Base-by-base conservation (phyloP, 495 filamentous ascomycete species). In the Rhizodiscina lignyota region DNA sequence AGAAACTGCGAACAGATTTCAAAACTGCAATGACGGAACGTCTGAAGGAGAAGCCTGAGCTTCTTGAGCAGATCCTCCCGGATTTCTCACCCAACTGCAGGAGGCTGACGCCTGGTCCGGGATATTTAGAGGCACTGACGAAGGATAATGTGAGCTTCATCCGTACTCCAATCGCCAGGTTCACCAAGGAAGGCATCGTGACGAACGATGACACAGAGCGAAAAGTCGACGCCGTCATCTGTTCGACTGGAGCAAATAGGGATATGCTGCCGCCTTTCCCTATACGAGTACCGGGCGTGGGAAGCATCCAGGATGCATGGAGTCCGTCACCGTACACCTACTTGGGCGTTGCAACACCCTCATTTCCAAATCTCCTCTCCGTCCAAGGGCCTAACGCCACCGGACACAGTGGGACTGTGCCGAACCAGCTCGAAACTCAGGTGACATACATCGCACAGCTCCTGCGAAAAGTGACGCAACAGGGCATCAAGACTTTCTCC, bases 361-460 rank as follows among this genome's bases (percentile, higher is more conserved):
- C 43, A 5, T 41, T 53, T 23, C 50, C 50, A 18, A 53, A 53
- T 36, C 49, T 50, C 40, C 39, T 53, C 37, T 41, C 48, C 22
- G 48, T 53, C 39, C 36, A 43, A n/a, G 50, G 50, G 3, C 50
- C 50, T 13, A 68, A 68, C 34, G 50, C 59, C 6, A 54, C 58
- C 1, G 67, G 65, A 4, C 56, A 57, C 39, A 59, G 59, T 19
- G 65, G 66, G 4, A 71, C 63, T 4, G 57, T 71, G 0, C 66
- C 66, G 6, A 60, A 63, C 43, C 58, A 51, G 36, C 39, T 66
- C 34, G 70, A 76, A 62, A 70, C 64, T 22, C 63, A 71, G 38
- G 51, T 73, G 8, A 62, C 68, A 0, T 74, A 73, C 41, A 64
- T 69, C 42, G 68, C 71, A 27, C 74, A 77, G 51, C 55, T 76